Evolutionary conservation across 306 rosid species (phyloP).

Genomic region (Crataegus laevigata): DNA sequence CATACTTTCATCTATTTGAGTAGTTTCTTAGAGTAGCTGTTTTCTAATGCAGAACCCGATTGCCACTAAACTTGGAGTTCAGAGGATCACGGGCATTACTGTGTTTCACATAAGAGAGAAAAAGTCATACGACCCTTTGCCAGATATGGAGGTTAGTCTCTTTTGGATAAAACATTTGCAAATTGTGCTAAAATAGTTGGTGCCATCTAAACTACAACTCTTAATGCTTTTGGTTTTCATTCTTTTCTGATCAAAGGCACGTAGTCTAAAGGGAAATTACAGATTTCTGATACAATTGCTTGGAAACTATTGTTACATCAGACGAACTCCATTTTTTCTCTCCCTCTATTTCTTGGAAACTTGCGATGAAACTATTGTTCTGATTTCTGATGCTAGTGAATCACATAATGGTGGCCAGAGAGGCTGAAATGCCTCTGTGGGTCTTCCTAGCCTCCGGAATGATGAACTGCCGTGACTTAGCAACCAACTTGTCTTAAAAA

Average conservation of each 20-base stretch:
- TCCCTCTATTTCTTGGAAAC: no score
- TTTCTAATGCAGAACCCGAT: conserved; percentile 64
- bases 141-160: conserved; percentile 74
- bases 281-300: background rate
- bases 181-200: no score
- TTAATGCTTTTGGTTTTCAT: background rate
- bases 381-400: no score
- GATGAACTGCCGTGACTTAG: accelerated
- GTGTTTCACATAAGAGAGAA: conserved; percentile 62
- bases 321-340: background rate
- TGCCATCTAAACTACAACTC: background rate
- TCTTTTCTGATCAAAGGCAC: conserved; percentile 6
- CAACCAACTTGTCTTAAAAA: no score
- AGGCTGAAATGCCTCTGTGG: no score
- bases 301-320: background rate
- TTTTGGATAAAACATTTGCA: no score
- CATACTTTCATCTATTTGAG: background rate
- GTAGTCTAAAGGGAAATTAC: background rate
- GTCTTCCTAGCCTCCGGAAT: no score
- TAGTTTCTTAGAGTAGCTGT: background rate
- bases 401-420: no score
- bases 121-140: conserved; percentile 70
- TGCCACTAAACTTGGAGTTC: conserved; percentile 90
- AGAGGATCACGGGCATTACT: conserved; percentile 79
- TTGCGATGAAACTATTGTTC: no score